Conservation (phyloP, 1,139 yeast species). For the Candida tunisiensis region DNA sequence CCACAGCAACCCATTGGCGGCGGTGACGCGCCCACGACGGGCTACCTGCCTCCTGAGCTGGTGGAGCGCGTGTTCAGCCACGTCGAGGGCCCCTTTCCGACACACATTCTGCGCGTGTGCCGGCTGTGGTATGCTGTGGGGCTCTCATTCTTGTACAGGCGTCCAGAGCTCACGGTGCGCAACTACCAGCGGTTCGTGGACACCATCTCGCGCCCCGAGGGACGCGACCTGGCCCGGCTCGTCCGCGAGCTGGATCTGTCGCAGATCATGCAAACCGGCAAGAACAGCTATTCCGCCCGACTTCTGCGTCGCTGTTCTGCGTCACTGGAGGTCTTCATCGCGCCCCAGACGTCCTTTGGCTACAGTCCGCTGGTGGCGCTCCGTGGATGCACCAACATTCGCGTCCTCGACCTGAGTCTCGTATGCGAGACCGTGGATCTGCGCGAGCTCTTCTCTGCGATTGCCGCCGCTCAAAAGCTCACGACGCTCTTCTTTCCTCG, state of each 20-base stretch:
- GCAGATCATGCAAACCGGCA: conserved; percentile 78
- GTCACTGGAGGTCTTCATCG: conserved; percentile 50
- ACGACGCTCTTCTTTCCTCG: conserved; percentile 79
- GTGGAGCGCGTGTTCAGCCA: conserved; percentile 31
- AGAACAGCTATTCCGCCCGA: conserved; percentile 77
- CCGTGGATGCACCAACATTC: conserved; percentile 46
- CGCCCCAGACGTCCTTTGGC: conserved; percentile 94
- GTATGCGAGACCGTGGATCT: conserved; percentile 85
- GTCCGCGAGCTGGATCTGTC: conserved; percentile 44
- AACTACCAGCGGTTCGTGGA: conserved; percentile 66
- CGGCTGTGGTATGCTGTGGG: conserved; percentile 42
- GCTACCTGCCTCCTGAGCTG: conserved; percentile 43
- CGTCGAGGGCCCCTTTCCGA: conserved; percentile 23
- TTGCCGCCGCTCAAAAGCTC: conserved; percentile 39
- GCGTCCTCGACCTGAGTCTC: conserved; percentile 60
- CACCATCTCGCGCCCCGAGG: conserved; percentile 25
- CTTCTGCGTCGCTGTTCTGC: conserved; percentile 58
- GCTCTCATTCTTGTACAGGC: conserved; percentile 43
- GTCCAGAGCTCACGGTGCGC: conserved; percentile 44
- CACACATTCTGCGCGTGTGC: conserved; percentile 42
- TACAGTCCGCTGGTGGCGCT: conserved; percentile 71
- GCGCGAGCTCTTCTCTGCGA: conserved; percentile 60
- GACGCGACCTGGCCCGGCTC: conserved; percentile 14
- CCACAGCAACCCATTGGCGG: not conserved
- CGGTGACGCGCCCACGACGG: conserved; percentile 3